Conservation (phyloP, 331 rosid genomes). For the Malus hybrid region DNA sequence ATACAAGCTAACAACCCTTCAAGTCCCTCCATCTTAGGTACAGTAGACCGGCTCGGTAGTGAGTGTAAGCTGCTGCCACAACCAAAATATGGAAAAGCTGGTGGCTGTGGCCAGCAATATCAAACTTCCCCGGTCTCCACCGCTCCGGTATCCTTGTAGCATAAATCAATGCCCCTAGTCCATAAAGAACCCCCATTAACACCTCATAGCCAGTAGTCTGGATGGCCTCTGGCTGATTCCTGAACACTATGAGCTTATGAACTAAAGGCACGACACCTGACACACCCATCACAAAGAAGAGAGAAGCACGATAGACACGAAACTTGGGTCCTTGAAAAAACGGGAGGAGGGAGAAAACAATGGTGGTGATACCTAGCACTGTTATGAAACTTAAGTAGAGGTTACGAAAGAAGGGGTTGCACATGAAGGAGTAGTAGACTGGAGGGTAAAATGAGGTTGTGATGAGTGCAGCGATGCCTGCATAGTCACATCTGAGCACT, state of each 20-base stretch:
- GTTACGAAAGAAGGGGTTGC: constrained; percentile 42
- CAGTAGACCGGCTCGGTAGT: constrained; percentile 41
- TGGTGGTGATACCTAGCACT: constrained; percentile 32
- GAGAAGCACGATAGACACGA: constrained; percentile 38
- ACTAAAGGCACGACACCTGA: constrained; percentile 47
- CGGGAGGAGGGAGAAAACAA: constrained; percentile 41
- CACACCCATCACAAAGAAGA: constrained; percentile 51
- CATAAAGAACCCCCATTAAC: constrained; percentile 52
- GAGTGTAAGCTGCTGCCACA: constrained; percentile 62
- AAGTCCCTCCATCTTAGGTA: constrained; percentile 54
- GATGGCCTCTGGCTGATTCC: constrained; percentile 36
- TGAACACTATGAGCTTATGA: constrained; percentile 40
- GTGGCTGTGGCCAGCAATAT: constrained; percentile 54
- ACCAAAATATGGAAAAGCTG: constrained; percentile 55
- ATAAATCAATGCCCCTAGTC: constrained; percentile 52
- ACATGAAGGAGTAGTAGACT: constrained; percentile 61
- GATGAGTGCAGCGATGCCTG: constrained; percentile 55
- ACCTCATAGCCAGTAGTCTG: constrained; percentile 48
- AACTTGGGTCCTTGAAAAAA: constrained; percentile 36
- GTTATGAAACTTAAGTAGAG: constrained; percentile 56
- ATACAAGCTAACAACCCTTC: constrained; percentile 28
- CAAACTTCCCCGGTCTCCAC: constrained; percentile 59
- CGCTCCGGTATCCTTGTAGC: constrained; percentile 51
- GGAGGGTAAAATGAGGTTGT: constrained; percentile 60
- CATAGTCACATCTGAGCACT: constrained; percentile 49